Base-by-base conservation (phyloP, 345 rosid genomes). In the Laguncularia racemosa region DNA sequence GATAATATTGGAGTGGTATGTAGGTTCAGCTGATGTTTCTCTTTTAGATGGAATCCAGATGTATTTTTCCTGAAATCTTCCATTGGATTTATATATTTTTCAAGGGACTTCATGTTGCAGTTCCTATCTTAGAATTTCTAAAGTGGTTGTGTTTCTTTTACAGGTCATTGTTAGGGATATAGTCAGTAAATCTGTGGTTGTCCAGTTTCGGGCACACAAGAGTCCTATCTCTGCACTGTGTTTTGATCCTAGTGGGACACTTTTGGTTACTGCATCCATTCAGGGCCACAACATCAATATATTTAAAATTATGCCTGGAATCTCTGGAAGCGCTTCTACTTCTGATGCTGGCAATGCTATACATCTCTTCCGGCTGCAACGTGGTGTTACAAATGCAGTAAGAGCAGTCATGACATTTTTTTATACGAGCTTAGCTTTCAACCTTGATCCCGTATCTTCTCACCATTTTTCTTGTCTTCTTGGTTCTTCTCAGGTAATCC, bases 301-400 rank as follows among this genome's bases (percentile, higher is more conserved):
- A 53, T 93, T 83, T 72, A 83, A 78, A 65, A 82, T 93, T 65
- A 74, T 81, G 81, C 97, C 96, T 40, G 81, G 63, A 60, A 50
- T 46, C 23, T 62, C 53, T 57, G 79, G 78, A 66, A 67, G 73
- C 67, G 76, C 76, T 17, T 57, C 79, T 38, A 46, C 71, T 13
- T 58, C 69, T 16, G 80, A 74, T 68, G 71, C 21, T 55, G 71
- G 67, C 21, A 53, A 74, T 56, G 69, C 97, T 67, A 71, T 73
- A 18, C 97, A 93, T 77, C 81, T 93, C 61, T 93, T 83, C 78
- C 73, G 76, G 81, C 84, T 93, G 62, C 97, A 89, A 59, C 96
- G 99, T 61, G 99, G 99, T 70, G 73, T 93, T 13, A 93, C 97
- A 21, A 83, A 89, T 74, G 99, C 97, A 17, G 99, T 89, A 84